A percentile compares a stretch with the other conserved stretches of the same genome.
phyloP scores from a whole-genome alignment of 2,329 filamentous ascomycete genomes.

The Periconia macrospinosa region DNA sequence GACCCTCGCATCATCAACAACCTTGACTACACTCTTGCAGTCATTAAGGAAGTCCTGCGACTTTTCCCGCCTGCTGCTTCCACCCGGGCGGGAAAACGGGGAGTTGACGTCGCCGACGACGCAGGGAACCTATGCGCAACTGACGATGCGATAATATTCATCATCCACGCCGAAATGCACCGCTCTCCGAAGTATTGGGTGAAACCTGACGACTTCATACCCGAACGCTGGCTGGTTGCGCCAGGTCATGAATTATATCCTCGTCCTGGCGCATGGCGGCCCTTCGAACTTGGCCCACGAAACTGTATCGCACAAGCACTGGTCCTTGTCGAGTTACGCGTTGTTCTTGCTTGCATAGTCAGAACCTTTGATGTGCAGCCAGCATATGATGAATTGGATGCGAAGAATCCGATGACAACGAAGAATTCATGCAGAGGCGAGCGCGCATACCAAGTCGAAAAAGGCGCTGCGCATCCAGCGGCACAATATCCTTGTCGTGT shows the following conservation, averaged over 20 bases:
- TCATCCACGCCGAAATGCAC: constrained; percentile 13
- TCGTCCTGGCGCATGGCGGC: constrained; percentile 23
- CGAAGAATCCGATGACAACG: background rate
- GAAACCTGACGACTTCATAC: constrained; percentile 14
- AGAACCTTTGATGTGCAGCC: constrained; percentile 23
- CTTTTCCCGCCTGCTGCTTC: constrained; percentile 35
- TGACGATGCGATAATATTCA: constrained; percentile 4
- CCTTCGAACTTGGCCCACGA: constrained; percentile 42
- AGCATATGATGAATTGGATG: constrained; percentile 19
- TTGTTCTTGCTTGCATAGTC: constrained; percentile 12
- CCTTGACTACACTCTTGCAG: constrained; percentile 26
- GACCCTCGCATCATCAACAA: constrained; percentile 25
- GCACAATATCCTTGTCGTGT: constrained; percentile 38
- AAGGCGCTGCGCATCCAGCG: constrained; percentile 46
- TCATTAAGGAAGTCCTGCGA: constrained; percentile 35
- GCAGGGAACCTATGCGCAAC: constrained; percentile 8
- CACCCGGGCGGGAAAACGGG: constrained; percentile 4
- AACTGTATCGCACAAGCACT: constrained; percentile 43
- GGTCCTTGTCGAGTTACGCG: constrained; percentile 32
- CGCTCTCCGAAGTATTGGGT: constrained; percentile 12
- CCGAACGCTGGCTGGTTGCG: constrained; percentile 13
- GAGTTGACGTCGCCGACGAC: constrained; percentile 5
- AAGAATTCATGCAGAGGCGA: constrained; percentile 31
- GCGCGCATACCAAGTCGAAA: constrained; percentile 38
- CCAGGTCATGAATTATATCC: constrained; percentile 2